Conservation (phyloP, 208 protist species). For the Acanthamoeba lugdunensis region DNA sequence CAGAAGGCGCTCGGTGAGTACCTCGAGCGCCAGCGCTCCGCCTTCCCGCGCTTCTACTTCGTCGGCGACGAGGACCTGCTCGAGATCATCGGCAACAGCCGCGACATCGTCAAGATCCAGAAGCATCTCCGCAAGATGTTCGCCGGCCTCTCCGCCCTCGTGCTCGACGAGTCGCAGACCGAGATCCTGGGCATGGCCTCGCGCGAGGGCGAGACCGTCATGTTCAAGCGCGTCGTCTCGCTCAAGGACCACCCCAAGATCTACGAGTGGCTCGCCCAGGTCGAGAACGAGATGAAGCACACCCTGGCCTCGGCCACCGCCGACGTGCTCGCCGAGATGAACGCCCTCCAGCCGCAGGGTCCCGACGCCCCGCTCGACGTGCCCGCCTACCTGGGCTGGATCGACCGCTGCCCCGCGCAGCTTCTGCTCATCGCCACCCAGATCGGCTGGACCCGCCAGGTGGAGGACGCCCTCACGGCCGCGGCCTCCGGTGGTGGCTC, state of each 20-base stretch:
- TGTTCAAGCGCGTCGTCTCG: constrained; percentile 86
- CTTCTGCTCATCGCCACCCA: constrained; percentile 93
- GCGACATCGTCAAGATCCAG: constrained; percentile 92
- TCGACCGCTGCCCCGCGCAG: constrained; percentile 92
- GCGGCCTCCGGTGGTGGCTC: not conserved
- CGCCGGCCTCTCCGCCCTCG: constrained; percentile 94
- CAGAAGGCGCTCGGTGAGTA: constrained; percentile 97
- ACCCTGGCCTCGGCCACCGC: constrained; percentile 87
- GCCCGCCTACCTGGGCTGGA: constrained; percentile 88
- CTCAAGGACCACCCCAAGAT: constrained; percentile 87
- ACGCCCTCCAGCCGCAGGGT: constrained; percentile 11
- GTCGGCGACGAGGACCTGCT: constrained; percentile 99
- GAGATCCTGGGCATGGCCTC: constrained; percentile 92
- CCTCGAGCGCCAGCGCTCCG: constrained; percentile 95
- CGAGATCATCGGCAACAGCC: constrained; percentile 98
- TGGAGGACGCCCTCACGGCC: constrained; percentile 87
- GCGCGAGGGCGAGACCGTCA: constrained; percentile 93
- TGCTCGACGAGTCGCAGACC: constrained; percentile 82
- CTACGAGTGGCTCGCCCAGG: constrained; percentile 93
- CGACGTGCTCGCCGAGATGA: constrained; percentile 64
- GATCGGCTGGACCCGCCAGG: constrained; percentile 91
- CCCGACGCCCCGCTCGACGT: not conserved
- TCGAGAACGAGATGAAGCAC: constrained; percentile 92
- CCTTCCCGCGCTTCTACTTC: constrained; percentile 99
- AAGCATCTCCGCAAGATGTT: constrained; percentile 99